Base-by-base conservation (phyloP, 2,329 filamentous ascomycete species). In the Lachnellula cervina region DNA sequence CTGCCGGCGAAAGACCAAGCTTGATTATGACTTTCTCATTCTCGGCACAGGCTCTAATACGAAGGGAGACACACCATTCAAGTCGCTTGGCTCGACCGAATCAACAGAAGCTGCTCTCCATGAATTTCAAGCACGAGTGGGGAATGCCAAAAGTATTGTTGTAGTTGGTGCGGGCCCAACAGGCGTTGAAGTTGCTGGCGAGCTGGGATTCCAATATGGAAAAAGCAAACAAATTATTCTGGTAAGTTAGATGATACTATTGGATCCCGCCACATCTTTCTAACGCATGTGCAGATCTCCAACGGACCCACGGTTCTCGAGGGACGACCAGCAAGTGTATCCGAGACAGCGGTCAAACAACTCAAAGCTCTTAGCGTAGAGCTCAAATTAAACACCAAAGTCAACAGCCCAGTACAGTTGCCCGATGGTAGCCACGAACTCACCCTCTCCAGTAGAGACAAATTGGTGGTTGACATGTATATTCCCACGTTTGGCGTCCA, bases 401-500 rank as follows among this genome's bases (percentile, higher is more conserved):
- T 82, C 16, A 64, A n/a, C 13, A 38, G 14, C 67, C 2, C 64
- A 63, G 2, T 62, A 72, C 17, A 64, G 64, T n/a, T 60, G 64
- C 2, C 62, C 72, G 40, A 60, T 68, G 1, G 71, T 74, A 56
- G 78, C 76, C 55, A 76, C 14, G 74, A 78, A 63, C 71, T 84
- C 19, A 65, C 66, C 38, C 72, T 84, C 7, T 69, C 70, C 35
- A 70, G 69, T 56, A 78, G 78, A 59, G 73, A 76, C 59, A 77
- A 68, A 49, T 63, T 83, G 57, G 61, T 70, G 7, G 80, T 80
- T 2, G 81, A 85, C 62, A 57, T 80, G n/a, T 82, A 81, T 67
- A 70, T 85, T 23, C 76, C 81, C 5, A 80, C 81, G 4, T 76
- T 77, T 63, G 82, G 82, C 34, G 68, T 82, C 42, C 64, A 72